phyloP scores from a whole-genome alignment of 495 filamentous ascomycete genomes.

The Thermothielavioides terrestris region DNA sequence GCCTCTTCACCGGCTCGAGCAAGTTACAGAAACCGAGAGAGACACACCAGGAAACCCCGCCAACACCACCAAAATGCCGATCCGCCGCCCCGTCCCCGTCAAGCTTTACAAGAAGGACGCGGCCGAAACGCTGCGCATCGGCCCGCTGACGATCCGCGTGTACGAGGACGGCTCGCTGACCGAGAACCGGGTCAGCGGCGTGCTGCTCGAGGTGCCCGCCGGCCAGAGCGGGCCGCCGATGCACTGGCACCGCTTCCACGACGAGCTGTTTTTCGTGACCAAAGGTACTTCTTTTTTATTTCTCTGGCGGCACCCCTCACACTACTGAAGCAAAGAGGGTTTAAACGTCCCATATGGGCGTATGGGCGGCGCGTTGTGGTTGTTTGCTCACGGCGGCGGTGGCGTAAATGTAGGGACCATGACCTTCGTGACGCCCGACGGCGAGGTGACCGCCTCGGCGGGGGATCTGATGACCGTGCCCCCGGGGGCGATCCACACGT shows the following conservation, averaged over 20 bases:
- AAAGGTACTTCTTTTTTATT: constrained; percentile 24
- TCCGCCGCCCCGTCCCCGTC: constrained; percentile 21
- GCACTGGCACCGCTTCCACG: constrained; percentile 41
- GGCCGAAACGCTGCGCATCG: constrained; percentile 23
- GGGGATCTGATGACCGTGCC: constrained; percentile 48
- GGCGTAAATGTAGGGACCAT: constrained; percentile 15
- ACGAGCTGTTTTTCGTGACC: constrained; percentile 47
- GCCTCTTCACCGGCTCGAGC: too few species aligned
- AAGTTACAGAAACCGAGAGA: too few species aligned
- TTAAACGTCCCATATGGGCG: too few species aligned
- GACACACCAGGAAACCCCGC: background rate
- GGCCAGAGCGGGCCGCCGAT: constrained; percentile 38
- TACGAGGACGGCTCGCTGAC: constrained; percentile 28
- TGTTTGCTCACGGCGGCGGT: too few species aligned
- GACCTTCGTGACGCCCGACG: constrained; percentile 34
- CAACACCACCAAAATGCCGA: constrained; percentile 19
- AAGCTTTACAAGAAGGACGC: constrained; percentile 18
- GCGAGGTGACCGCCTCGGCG: constrained; percentile 35
- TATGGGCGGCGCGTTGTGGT: too few species aligned
- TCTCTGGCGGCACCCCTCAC: too few species aligned
- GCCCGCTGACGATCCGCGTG: constrained; percentile 25
- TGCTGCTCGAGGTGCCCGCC: constrained; percentile 40
- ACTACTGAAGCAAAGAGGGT: too few species aligned
- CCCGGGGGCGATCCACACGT: constrained; percentile 44
- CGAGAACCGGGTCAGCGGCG: constrained; percentile 42